Percentiles rank a stretch among this genome's conserved stretches.
phyloP scores from a whole-genome alignment of 1,139 yeast species.

The Blastobotrys capitulatus region DNA sequence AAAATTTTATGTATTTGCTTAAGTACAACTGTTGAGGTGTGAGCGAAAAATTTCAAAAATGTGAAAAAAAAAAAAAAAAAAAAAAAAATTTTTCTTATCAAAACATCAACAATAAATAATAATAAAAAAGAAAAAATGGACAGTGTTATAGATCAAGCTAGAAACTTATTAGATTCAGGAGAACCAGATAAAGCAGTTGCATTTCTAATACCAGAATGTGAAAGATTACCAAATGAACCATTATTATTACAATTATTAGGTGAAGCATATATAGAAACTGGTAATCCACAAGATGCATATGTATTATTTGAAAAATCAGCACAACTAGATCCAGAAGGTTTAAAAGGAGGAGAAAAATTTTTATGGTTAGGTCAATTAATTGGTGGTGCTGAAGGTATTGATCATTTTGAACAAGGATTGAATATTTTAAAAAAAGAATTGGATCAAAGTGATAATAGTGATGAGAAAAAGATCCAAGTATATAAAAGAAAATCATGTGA shows the following conservation, averaged over 20 bases:
- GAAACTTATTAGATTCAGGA: slow-evolving; percentile 18
- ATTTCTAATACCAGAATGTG: slow-evolving; percentile 15
- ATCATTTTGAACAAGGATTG: slow-evolving; percentile 61
- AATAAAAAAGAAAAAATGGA: too few species aligned
- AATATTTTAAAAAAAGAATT: slow-evolving; percentile 44
- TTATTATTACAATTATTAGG: slow-evolving; percentile 48
- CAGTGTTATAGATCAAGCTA: slow-evolving; percentile 12
- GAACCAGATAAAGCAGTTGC: slow-evolving; percentile 23
- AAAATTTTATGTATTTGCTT: too few species aligned
- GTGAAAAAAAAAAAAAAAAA: background rate
- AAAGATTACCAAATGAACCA: slow-evolving; percentile 9
- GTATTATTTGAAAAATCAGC: slow-evolving; percentile 58
- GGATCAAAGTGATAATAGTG: slow-evolving; percentile 13
- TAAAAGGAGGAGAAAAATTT: slow-evolving; percentile 70
- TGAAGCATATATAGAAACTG: slow-evolving; percentile 71
- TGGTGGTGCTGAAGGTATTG: slow-evolving; percentile 75
- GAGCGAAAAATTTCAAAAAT: too few species aligned
- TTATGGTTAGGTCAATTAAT: slow-evolving; percentile 85
- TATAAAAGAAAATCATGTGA: slow-evolving; percentile 55
- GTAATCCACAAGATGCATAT: slow-evolving; percentile 74
- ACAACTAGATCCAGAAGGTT: slow-evolving; percentile 62
- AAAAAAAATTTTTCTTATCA: background rate
- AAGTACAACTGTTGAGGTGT: too few species aligned
- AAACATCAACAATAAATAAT: background rate
- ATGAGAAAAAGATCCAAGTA: slow-evolving; percentile 2